Conservation (phyloP, 2,329 filamentous ascomycete species). For the Apiospora koreana region DNA sequence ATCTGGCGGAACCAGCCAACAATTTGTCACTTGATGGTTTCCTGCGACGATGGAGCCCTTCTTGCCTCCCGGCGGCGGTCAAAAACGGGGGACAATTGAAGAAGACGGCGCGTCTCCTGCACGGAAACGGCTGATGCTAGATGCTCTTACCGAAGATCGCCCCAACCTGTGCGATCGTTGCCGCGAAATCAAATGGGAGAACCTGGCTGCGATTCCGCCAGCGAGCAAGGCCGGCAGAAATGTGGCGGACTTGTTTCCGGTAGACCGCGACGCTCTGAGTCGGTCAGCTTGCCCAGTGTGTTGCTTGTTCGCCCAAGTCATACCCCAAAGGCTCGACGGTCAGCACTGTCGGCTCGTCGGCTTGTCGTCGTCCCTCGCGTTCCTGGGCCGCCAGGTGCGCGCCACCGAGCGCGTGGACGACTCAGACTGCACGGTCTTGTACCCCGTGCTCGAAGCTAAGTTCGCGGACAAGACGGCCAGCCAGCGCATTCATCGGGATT, state of each 20-base stretch:
- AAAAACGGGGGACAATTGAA: not conserved
- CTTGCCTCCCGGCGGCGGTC: not conserved
- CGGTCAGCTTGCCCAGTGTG: not conserved
- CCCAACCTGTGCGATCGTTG: not conserved
- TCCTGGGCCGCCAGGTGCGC: not conserved
- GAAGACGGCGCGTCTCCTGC: not conserved
- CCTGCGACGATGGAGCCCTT: not conserved
- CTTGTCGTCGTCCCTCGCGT: not conserved
- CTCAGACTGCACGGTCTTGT: constrained; percentile 2
- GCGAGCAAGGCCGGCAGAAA: not conserved
- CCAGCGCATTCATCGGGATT: not conserved
- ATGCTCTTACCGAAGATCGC: too few relatives aligned
- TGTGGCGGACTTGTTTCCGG: not conserved
- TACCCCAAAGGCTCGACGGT: not conserved
- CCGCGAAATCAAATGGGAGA: not conserved
- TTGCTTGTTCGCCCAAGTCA: not conserved
- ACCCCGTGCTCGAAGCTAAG: not conserved
- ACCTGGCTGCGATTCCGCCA: not conserved
- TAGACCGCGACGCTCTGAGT: not conserved
- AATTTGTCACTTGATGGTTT: not conserved
- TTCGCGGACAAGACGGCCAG: not conserved
- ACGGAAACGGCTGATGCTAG: not conserved
- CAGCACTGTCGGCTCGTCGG: not conserved
- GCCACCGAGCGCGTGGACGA: not conserved
- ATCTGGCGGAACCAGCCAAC: not conserved